phyloP scores from a whole-genome alignment of 2,329 filamentous ascomycete genomes.

The Fusarium luffae region DNA sequence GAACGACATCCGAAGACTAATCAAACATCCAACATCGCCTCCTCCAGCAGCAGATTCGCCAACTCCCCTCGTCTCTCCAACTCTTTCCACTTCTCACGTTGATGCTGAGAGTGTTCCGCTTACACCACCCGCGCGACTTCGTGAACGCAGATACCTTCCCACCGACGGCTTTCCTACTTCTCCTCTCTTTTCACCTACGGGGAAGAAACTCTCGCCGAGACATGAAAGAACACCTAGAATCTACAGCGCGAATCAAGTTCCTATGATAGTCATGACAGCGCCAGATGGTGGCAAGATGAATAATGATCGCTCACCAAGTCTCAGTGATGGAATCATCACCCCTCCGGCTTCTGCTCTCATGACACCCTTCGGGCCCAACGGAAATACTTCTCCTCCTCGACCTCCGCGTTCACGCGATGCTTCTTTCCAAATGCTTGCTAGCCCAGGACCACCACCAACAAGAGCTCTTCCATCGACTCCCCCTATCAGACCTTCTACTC shows the following conservation, averaged over 20 bases:
- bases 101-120: constrained; percentile 44
- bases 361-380: background rate
- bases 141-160: constrained; percentile 59
- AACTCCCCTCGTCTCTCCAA: constrained; percentile 57
- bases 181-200: constrained; percentile 53
- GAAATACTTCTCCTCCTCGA: constrained; percentile 23
- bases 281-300: constrained; percentile 18
- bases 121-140: constrained; percentile 61
- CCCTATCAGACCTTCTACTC: constrained; percentile 24
- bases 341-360: constrained; percentile 18
- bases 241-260: constrained; percentile 22
- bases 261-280: constrained; percentile 34
- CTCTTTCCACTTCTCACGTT: constrained; percentile 39
- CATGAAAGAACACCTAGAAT: constrained; percentile 42
- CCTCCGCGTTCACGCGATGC: constrained; percentile 22
- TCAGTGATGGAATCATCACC: constrained; percentile 12
- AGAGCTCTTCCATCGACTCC: constrained; percentile 51
- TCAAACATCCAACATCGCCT: constrained; percentile 41
- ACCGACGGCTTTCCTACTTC: constrained; percentile 51
- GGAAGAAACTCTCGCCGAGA: constrained; percentile 52
- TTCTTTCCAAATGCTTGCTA: constrained; percentile 40
- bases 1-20: constrained; percentile 17
- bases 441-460: constrained; percentile 58
- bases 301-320: background rate
- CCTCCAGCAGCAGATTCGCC: constrained; percentile 50